These are phyloP conservation scores for Wickerhamomyces xylosicus DNA, from an alignment of 805 yeast species.

Conservation along the genomic window DNA sequence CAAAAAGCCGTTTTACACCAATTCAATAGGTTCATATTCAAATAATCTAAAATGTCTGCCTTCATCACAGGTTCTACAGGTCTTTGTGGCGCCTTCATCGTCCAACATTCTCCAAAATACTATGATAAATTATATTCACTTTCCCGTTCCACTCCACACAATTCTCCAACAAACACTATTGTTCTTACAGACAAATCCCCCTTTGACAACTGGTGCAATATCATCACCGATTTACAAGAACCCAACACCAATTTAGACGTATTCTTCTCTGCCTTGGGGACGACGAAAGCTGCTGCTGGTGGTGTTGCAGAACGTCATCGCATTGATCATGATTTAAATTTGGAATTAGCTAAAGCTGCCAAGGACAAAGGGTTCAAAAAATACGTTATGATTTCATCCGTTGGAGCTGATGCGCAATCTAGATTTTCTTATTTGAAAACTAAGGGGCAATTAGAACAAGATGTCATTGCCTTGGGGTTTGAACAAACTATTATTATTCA, in stretches of 20 bases:
- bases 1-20: no score
- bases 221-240: conserved; percentile 16
- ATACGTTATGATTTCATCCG: conserved; percentile 54
- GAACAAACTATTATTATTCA: conserved; percentile 64
- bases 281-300: conserved; percentile 68
- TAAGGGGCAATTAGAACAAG: conserved; percentile 73
- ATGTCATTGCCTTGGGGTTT: conserved; percentile 49
- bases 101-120: conserved; percentile 31
- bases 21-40: no score
- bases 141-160: conserved; percentile 30
- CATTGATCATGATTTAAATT: conserved; percentile 68
- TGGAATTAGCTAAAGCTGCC: conserved; percentile 63
- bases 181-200: conserved; percentile 35
- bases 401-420: conserved; percentile 53
- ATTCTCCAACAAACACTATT: conserved; percentile 12
- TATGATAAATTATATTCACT: conserved; percentile 36
- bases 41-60: conserved; percentile 4
- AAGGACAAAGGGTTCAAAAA: conserved; percentile 58
- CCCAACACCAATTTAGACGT: conserved; percentile 11
- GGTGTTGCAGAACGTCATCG: conserved; percentile 55
- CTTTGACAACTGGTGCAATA: conserved; percentile 34
- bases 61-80: conserved; percentile 71
- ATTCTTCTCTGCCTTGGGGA: conserved; percentile 62
- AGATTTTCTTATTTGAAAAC: conserved; percentile 49
- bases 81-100: conserved; percentile 51